Evolutionary conservation across 306 rosid species (phyloP), one percentile per base, ranked within the genome.

Genomic region (Fagus crenata): DNA sequence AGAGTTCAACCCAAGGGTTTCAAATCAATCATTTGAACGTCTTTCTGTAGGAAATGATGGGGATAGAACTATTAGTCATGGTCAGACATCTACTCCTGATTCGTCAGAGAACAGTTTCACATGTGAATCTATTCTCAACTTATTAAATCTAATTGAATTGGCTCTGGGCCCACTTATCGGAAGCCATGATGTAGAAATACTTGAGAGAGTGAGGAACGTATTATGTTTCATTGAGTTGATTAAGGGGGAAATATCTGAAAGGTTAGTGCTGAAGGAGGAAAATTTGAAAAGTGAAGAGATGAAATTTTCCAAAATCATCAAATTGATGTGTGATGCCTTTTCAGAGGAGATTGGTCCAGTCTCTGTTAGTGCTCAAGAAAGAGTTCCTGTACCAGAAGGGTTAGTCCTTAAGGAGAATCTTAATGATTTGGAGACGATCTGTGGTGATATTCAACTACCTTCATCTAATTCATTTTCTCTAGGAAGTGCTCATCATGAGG

Each of bases 301-400:
- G 72, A 85, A 82, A 81, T 78, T 80, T 76, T 86, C 85, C 65
- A 61, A 81, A 76, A 75, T 86, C 72, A 75, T 87, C 72, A 74
- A 82, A 81, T 76, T 79, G 42, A 81, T 92, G 86, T 67, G 81
- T 46, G 91, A 84, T 67, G 88, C 85, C 76, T 81, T 95, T 77
- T 79, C 85, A 1, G 49, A 53, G 33, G 99, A 92, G 77, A 89
- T 92, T 49, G 97, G 97, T 80, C 97, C 93, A 15, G 86, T 95
- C 71, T 92, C 97, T 4, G 53, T 67, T 73, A 87, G 80, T 79
- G 96, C 97, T 31, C 97, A 92, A 81, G 90, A 85, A 78, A 87
- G 96, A 77, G 97, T 92, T 82, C 85, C 87, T 32, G 67, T 92
- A 40, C 99, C 99, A 1, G 93, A 92, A 69, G 97, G 91, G 54